A percentile compares a stretch with the other conserved stretches of the same genome.
phyloP scores from a whole-genome alignment of 2,329 filamentous ascomycete species.

The Beauveria pseudobassiana region DNA sequence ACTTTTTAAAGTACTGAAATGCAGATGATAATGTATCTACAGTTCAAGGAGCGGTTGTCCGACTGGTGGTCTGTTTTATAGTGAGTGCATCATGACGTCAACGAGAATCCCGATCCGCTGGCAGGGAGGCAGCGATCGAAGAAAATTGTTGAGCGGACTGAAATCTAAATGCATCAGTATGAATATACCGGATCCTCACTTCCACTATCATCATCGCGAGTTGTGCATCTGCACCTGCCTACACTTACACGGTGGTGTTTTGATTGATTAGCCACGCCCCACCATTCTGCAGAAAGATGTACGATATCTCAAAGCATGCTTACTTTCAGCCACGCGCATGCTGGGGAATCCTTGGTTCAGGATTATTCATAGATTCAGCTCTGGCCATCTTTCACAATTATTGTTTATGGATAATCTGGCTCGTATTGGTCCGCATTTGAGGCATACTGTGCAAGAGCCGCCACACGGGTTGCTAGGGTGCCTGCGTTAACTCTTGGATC shows the following conservation, averaged over 20 bases:
- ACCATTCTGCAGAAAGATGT: not conserved
- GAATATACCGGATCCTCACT: not conserved
- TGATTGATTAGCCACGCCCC: not conserved
- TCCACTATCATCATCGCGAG: too few relatives aligned
- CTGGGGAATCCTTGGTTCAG: too few relatives aligned
- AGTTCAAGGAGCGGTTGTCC: not conserved
- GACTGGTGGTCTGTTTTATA: not conserved
- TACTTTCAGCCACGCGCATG: not conserved
- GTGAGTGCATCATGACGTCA: constrained; percentile 7
- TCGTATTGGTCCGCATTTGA: not conserved
- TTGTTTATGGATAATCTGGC: too few relatives aligned
- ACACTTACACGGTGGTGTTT: not conserved
- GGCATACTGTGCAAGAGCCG: not conserved
- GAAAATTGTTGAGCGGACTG: not conserved
- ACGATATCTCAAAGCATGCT: not conserved
- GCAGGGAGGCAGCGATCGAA: not conserved
- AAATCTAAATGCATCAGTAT: not conserved
- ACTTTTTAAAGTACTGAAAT: not conserved
- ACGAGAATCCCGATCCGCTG: not conserved
- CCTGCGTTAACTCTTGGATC: not conserved
- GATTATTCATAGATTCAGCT: too few relatives aligned
- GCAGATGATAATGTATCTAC: not conserved
- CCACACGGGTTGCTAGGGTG: too few relatives aligned
- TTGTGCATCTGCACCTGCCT: not conserved
- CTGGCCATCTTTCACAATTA: too few relatives aligned